A percentile compares a stretch with the other conserved stretches of the same genome.
These are phyloP conservation scores for Picea glauca DNA, from an alignment of 75 land plant genomes.

Conservation along the genomic window DNA sequence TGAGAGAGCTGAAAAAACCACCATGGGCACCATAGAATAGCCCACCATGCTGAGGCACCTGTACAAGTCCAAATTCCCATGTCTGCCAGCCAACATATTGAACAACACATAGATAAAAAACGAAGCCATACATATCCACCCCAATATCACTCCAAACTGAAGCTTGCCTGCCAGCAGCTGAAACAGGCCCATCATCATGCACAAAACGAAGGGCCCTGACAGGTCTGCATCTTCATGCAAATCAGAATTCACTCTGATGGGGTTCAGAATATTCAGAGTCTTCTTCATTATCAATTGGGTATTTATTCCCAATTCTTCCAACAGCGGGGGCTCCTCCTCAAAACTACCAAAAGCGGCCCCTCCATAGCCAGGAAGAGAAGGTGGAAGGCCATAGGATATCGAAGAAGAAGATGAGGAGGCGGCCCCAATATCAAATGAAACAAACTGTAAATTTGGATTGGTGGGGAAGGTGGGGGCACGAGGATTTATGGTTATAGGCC, in stretches of 20 bases:
- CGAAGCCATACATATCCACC: constrained; percentile 88
- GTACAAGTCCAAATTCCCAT: constrained; percentile 83
- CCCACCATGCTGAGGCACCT: constrained; percentile 86
- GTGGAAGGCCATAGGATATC: too few relatives aligned
- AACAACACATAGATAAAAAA: constrained; percentile 81
- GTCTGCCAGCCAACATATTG: constrained; percentile 84
- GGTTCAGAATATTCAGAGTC: constrained; percentile 73
- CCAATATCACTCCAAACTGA: constrained; percentile 86
- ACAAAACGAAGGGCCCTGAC: constrained; percentile 79
- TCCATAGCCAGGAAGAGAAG: neutral
- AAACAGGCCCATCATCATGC: constrained; percentile 80
- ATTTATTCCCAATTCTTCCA: constrained; percentile 92
- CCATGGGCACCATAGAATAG: constrained; percentile 88
- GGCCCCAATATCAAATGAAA: constrained; percentile 80
- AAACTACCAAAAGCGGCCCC: constrained; percentile 23
- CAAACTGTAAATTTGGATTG: constrained; percentile 60
- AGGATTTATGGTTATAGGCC: constrained; percentile 20
- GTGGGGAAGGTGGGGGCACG: constrained; percentile 32
- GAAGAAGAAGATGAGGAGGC: constrained; percentile 27
- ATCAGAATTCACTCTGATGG: constrained; percentile 47
- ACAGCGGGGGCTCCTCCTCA: constrained; percentile 92
- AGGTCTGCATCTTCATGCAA: constrained; percentile 93
- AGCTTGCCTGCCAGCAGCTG: constrained; percentile 90
- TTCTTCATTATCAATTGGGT: constrained; percentile 73
- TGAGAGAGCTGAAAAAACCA: constrained; percentile 71